Base-by-base conservation (phyloP, 1,284 basidiomycete genomes). In the Moesziomyces antarcticus region DNA sequence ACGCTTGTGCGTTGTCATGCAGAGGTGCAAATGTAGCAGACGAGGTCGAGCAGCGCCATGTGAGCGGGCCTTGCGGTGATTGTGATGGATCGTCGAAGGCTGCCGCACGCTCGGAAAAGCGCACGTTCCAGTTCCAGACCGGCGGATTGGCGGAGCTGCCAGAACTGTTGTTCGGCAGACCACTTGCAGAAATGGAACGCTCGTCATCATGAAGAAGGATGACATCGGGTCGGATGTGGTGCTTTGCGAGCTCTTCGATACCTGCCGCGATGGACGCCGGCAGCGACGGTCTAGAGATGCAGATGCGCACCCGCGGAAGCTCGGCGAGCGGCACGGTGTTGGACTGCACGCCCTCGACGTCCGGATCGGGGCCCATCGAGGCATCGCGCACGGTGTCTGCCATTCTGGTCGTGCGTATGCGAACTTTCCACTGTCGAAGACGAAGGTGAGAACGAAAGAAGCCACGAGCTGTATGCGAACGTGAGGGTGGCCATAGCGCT, bases 101-200 rank as follows among this genome's bases (percentile, higher is more conserved):
- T 4, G 51, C 43, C n/a, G 13, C 22, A 22, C 37, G 3, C n/a
- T 62, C 56, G 44, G 45, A 40, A 33, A 73, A 67, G 1, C 30
- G 2, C 7, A 73, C 24, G 22, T 73, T 73, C 70, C 70, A 73
- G 33, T 68, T 57, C 70, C 70, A 73, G 1, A 58, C 40, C 3
- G 66, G 45, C 2, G 45, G 1, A 41, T 43, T 14, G 49, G 25
- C 16, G 14, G 18, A 8, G 24, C 27, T 5, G 21, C 37, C 16
- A 21, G 22, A 16, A n/a, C 27, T 13, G 45, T 3, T 21, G 13
- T 22, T 10, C 0, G 56, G 27, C 1, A 42, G 25, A 3, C 66
- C 66, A 35, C 41, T 25, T 0, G 66, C 66, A 11, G 61, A 30
- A 20, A 65, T 13, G 1, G 50, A 37, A 3, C 47, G 18, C 1